Percentiles rank a stretch among this genome's conserved stretches.
Conservation (phyloP, 257 asterid species). For the Ilex aquifolium region DNA sequence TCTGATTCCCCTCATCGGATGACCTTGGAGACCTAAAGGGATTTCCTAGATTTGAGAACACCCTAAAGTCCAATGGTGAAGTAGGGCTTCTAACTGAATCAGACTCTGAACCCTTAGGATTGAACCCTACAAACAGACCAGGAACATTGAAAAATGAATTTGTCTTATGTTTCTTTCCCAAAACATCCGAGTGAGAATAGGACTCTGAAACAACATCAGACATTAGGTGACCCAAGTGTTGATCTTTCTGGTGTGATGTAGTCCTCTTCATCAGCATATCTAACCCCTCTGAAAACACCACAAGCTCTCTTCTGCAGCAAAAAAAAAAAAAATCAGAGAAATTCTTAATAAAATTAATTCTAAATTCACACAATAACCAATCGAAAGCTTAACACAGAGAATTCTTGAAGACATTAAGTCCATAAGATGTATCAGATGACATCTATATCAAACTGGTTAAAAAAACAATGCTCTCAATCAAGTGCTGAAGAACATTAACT, state of each 20-base stretch:
- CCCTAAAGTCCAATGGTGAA: conserved; percentile 80
- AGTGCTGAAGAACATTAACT: conserved; percentile 1
- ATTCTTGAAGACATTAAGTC: conserved; percentile 8
- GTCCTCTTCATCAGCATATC: conserved; percentile 66
- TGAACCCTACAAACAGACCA: conserved; percentile 64
- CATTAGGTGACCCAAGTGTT: conserved; percentile 43
- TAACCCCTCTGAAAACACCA: conserved; percentile 17
- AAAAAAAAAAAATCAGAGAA: conserved; percentile 6
- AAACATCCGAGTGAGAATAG: conserved; percentile 38
- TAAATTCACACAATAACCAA: too few relatives aligned
- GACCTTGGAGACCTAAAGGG: conserved; percentile 56
- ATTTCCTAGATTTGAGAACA: conserved; percentile 60
- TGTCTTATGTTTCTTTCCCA: conserved; percentile 46
- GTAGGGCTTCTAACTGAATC: conserved; percentile 93
- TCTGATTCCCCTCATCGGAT: conserved; percentile 36
- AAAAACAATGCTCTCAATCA: conserved; percentile 7
- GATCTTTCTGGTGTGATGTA: conserved; percentile 63
- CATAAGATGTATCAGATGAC: conserved; percentile 22
- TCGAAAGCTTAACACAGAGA: too few relatives aligned
- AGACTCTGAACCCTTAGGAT: conserved; percentile 56
- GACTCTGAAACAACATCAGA: conserved; percentile 50
- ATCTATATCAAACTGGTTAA: conserved; percentile 2
- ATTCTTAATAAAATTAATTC: conserved; percentile 9
- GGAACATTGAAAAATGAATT: conserved; percentile 49
- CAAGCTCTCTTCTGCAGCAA: conserved; percentile 29